Conservation (phyloP, 2,329 filamentous ascomycete genomes). For the Penicillium psychrosexuale region DNA sequence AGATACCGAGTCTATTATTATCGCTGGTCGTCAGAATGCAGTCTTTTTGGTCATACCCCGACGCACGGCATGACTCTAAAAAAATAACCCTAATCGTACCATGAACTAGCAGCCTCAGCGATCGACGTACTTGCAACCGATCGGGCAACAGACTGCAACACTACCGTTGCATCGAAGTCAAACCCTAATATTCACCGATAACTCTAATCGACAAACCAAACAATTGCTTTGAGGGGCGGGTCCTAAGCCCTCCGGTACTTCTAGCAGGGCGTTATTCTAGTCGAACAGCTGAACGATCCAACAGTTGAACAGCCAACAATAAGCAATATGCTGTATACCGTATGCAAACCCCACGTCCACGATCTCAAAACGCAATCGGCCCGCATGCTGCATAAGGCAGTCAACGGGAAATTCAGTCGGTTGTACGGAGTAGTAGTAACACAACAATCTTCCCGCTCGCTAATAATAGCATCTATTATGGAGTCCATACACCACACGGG, state of each 20-base stretch:
- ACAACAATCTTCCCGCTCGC: constrained; percentile 1
- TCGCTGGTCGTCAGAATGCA: not conserved
- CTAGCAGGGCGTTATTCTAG: not conserved
- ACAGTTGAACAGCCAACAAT: not conserved
- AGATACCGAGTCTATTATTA: constrained; percentile 2
- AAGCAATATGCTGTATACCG: not conserved
- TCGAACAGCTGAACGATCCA: too few species aligned
- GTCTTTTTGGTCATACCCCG: not conserved
- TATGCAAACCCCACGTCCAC: not conserved
- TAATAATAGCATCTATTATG: constrained; percentile 4
- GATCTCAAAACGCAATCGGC: not conserved
- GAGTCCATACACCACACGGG: not conserved
- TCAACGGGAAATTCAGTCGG: not conserved
- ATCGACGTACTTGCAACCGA: not conserved
- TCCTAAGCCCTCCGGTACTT: not conserved
- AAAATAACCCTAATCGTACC: not conserved
- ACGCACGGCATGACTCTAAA: not conserved
- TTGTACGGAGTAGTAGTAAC: not conserved
- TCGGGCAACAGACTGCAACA: not conserved
- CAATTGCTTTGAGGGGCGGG: not conserved
- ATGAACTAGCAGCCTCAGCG: not conserved
- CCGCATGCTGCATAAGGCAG: not conserved
- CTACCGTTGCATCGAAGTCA: not conserved
- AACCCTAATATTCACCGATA: not conserved
- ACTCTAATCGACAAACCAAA: not conserved